phyloP scores from a whole-genome alignment of 2,329 filamentous ascomycete genomes.

The Malbranchea zuffiana region DNA sequence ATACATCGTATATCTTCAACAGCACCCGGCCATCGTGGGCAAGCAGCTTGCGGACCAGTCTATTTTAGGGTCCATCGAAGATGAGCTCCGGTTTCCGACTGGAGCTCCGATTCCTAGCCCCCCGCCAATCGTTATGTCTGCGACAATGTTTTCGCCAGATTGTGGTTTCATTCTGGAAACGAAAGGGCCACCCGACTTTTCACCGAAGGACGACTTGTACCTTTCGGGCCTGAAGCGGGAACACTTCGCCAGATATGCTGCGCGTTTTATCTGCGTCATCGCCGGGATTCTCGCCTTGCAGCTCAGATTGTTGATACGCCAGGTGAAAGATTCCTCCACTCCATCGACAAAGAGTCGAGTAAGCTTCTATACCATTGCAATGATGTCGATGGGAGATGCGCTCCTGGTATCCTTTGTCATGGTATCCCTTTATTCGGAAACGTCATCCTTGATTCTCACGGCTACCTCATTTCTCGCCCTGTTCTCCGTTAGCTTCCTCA shows the following conservation, averaged over 20 bases:
- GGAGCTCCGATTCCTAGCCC: constrained; percentile 44
- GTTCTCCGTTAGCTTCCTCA: constrained; percentile 50
- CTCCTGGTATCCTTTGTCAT: constrained; percentile 47
- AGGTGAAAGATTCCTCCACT: constrained; percentile 54
- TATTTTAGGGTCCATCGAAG: constrained; percentile 43
- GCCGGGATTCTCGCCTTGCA: constrained; percentile 42
- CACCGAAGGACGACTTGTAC: constrained; percentile 42
- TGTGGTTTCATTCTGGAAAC: constrained; percentile 56
- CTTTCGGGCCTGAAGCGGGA: constrained; percentile 49
- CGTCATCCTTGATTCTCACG: constrained; percentile 46
- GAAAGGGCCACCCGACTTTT: constrained; percentile 46
- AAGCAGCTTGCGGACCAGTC: constrained; percentile 22
- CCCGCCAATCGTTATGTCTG: constrained; percentile 47
- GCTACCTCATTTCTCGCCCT: constrained; percentile 49
- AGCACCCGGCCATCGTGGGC: constrained; percentile 31
- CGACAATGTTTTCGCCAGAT: constrained; percentile 53
- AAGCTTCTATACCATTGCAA: constrained; percentile 53
- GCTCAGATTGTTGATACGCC: constrained; percentile 46
- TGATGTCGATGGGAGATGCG: constrained; percentile 52
- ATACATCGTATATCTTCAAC: constrained; percentile 73
- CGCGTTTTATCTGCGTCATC: constrained; percentile 44
- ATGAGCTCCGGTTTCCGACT: constrained; percentile 49
- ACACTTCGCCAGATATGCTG: constrained; percentile 41
- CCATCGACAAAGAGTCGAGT: constrained; percentile 54
- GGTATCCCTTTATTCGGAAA: constrained; percentile 45